Evolutionary conservation across 2,329 filamentous ascomycete genomes (phyloP), one percentile per base, ranked within the genome.

Genomic region (Immersiporthe knoxdaviesiana): DNA sequence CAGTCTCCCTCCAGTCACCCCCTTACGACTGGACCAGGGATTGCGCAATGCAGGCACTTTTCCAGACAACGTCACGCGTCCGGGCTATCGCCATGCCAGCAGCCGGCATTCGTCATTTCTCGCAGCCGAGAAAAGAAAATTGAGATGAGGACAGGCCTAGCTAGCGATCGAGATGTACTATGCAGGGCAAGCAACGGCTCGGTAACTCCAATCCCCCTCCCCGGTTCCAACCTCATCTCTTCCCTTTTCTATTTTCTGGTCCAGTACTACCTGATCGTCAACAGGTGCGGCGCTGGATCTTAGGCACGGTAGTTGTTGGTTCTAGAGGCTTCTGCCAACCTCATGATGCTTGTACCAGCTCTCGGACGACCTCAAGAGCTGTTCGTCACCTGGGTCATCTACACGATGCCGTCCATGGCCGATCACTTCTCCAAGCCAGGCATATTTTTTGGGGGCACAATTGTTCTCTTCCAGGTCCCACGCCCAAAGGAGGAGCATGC

Each of bases 101-200:
- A 41, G 30, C 62, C 62, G 44, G 35, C 16, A 32, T 12, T 5
- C 4, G 35, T 41, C 18, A 50, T 54, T 8, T 21, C 44, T 16
- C 27, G 5, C 10, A 50, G 8, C 24, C n/a, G 50, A 47, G 16
- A 1, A 4, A 18, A 24, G 11, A 12, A 8, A 35, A 35, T 4
- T 27, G 39, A 50, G 7, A 62, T 47, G 32, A 27, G 2, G n/a
- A 16, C 16, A 58, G 37, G 52, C 14, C 37, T 27, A 24, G n/a
- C 37, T 27, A 24, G n/a, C 60, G 30, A 37, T 11, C 32, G 21
- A 41, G 47, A 32, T 16, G 52, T 7, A 16, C 18, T 24, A 27
- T 27, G 41, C 27, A 64, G 56, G 52, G 54, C 30, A 54, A 62
- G 60, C 65, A 41, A 54, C 32, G 24, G 41, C 35, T 59, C 63